A percentile compares a stretch with the other conserved stretches of the same genome.
These are phyloP conservation scores for Claviceps quebecensis DNA, from an alignment of 2,329 filamentous ascomycete genomes.

Conservation along the genomic window DNA sequence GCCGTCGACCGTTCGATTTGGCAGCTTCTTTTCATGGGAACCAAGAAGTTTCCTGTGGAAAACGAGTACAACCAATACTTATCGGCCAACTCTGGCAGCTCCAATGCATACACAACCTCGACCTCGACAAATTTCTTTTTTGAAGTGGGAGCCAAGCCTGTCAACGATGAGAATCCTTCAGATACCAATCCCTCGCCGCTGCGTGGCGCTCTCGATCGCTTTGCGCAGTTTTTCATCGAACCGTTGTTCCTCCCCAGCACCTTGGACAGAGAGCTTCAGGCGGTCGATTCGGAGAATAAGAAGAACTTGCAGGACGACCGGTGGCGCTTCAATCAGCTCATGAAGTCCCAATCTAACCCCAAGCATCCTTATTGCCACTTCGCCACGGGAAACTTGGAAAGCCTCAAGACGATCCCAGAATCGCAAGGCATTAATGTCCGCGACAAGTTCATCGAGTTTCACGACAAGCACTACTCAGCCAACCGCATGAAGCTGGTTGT, in stretches of 20 bases:
- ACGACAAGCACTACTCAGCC: conserved; percentile 78
- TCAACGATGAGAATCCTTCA: conserved; percentile 41
- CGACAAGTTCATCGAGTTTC: conserved; percentile 85
- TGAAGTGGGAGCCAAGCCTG: conserved; percentile 72
- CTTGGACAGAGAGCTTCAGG: conserved; percentile 71
- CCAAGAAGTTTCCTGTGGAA: conserved; percentile 90
- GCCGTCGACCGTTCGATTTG: not conserved
- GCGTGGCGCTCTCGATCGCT: conserved; percentile 74
- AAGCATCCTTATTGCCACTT: conserved; percentile 85
- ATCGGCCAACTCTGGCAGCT: conserved; percentile 75
- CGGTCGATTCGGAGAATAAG: conserved; percentile 93
- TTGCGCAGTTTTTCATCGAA: conserved; percentile 85
- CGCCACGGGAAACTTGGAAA: conserved; percentile 77
- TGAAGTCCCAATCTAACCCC: conserved; percentile 77
- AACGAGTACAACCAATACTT: conserved; percentile 95
- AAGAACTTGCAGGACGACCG: conserved; percentile 88
- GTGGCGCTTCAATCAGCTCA: conserved; percentile 78
- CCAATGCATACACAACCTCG: conserved; percentile 86
- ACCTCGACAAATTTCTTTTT: conserved; percentile 98
- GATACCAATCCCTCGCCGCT: conserved; percentile 46
- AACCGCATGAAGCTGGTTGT: conserved; percentile 90
- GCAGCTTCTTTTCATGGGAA: conserved; percentile 89
- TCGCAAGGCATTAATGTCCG: conserved; percentile 69
- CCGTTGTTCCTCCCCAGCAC: conserved; percentile 77
- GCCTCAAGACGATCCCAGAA: conserved; percentile 70